A percentile compares a stretch with the other conserved stretches of the same genome.
phyloP scores from a whole-genome alignment of 1,284 basidiomycete genomes.

The Cryptococcus sp. region DNA sequence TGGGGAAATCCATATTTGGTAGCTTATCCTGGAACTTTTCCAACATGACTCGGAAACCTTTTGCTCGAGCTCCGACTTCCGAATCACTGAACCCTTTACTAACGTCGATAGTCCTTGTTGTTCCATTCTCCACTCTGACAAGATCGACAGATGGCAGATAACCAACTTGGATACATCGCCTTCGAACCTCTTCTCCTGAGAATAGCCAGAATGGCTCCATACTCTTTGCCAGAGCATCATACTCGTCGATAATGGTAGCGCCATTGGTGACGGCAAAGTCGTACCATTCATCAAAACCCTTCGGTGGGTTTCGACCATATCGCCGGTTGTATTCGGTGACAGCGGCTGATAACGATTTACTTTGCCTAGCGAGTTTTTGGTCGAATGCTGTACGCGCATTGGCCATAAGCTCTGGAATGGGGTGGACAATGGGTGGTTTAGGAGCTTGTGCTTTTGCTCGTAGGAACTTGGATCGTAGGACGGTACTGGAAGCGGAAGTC shows the following conservation, averaged over 20 bases:
- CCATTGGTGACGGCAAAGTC: conserved; percentile 67
- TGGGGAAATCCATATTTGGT: conserved; percentile 84
- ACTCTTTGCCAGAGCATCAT: conserved; percentile 74
- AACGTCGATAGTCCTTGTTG: conserved; percentile 60
- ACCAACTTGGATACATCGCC: conserved; percentile 69
- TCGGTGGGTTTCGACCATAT: conserved; percentile 74
- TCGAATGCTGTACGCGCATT: conserved; percentile 67
- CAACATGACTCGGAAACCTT: conserved; percentile 69
- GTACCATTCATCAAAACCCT: conserved; percentile 87
- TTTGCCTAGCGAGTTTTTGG: conserved; percentile 65
- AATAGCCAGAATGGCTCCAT: conserved; percentile 75
- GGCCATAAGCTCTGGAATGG: conserved; percentile 75
- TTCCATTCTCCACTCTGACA: conserved; percentile 66
- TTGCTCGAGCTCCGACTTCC: conserved; percentile 70
- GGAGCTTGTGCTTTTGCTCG: conserved; percentile 38
- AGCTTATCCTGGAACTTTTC: conserved; percentile 67
- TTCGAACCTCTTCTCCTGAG: conserved; percentile 65
- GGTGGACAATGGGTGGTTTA: conserved; percentile 56
- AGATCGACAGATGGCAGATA: conserved; percentile 76
- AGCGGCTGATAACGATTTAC: conserved; percentile 66
- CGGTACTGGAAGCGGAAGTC: conserved; percentile 44
- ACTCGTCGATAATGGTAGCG: conserved; percentile 79
- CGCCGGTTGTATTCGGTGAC: conserved; percentile 71
- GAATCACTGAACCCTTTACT: conserved; percentile 59
- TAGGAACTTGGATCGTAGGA: conserved; percentile 45